Base-by-base conservation (phyloP, 805 yeast genomes). In the Kodamaea nitidulidarum region DNA sequence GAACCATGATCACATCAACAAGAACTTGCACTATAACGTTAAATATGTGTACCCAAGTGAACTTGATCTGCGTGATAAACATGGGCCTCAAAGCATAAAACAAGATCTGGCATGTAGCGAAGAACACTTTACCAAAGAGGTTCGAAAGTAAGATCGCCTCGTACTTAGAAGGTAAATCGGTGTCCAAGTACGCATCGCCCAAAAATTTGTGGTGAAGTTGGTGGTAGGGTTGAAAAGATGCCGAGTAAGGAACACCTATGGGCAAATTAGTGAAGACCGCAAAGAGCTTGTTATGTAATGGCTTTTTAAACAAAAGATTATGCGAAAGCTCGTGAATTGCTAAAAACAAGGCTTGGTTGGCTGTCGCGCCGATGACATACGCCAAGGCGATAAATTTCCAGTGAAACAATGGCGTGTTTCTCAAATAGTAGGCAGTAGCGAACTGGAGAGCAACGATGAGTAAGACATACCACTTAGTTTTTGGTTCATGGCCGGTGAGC, bases 61-160 rank as follows among this genome's bases (percentile, higher is more conserved):
- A 77, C 41, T 78, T 77, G 52, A 88, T 72, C 49, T 76, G 78
- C 25, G 93, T 83, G 40, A 88, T 71, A 56, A 83, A 85, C 83
- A 88, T 84, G 25, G 97, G 97, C 50, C 97, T 72, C 45, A 88
- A 60, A 0, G 96, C 96, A 54, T 88, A 88, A 60, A 88, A 88
- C 39, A 88, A 75, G 42, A 88, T 80, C 65, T 88, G 96, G 65
- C 80, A 88, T 2, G 90, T 83, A 10, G 95, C 95, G 56, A 88
- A 88, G 55, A 88, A 87, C 0, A 93, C 85, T 60, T 88, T 88
- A 1, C 96, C 96, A 32, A 86, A 71, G 2, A 88, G 78, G 47
- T 79, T 84, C 16, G 88, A 81, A 25, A 88, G 67, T 4, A 88
- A 54, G 1, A 81, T 31, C 0, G 95, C 93, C 60, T 88, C 97